Percentiles rank a stretch among this genome's conserved stretches.
phyloP scores from a whole-genome alignment of 2,329 filamentous ascomycete species.

The Aspergillus clavatus region DNA sequence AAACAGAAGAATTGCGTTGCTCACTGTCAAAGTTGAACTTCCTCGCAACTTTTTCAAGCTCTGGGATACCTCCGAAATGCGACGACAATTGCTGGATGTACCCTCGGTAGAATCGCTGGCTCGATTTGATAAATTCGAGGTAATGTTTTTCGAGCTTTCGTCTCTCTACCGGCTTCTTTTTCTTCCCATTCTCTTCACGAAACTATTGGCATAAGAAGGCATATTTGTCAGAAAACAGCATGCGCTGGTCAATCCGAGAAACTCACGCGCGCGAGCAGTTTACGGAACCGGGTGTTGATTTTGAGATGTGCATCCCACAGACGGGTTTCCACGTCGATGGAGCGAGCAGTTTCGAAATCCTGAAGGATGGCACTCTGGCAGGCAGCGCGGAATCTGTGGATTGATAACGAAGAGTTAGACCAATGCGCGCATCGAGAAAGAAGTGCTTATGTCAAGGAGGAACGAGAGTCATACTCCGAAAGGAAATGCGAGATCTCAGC shows the following conservation, averaged over 20 bases:
- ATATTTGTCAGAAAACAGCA: not conserved
- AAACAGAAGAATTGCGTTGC: slow-evolving; percentile 15
- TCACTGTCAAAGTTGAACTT: slow-evolving; percentile 48
- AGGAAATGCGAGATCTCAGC: slow-evolving; percentile 46
- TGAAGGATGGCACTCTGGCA: slow-evolving; percentile 69
- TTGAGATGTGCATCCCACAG: slow-evolving; percentile 76
- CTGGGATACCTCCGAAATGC: slow-evolving; percentile 52
- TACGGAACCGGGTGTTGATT: slow-evolving; percentile 74
- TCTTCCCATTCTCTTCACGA: slow-evolving; percentile 47
- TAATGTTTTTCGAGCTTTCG: slow-evolving; percentile 80
- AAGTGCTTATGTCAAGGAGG: too few relatives aligned
- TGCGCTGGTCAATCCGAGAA: slow-evolving; percentile 2
- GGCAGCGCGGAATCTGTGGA: slow-evolving; percentile 60
- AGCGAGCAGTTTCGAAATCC: slow-evolving; percentile 49
- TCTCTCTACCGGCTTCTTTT: slow-evolving; percentile 56
- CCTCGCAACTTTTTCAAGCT: slow-evolving; percentile 54
- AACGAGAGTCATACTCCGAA: too few relatives aligned
- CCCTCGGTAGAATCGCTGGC: slow-evolving; percentile 81
- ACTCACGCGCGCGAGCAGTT: slow-evolving; percentile 54
- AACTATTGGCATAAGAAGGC: slow-evolving; percentile 32
- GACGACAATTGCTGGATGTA: slow-evolving; percentile 73
- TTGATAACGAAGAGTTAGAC: slow-evolving; percentile 2
- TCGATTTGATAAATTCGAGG: slow-evolving; percentile 76
- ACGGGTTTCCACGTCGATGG: slow-evolving; percentile 61
- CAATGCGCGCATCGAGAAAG: not conserved